Evolutionary conservation across 2,329 filamentous ascomycete species (phyloP).

Genomic region (Botrytis galanthina): DNA sequence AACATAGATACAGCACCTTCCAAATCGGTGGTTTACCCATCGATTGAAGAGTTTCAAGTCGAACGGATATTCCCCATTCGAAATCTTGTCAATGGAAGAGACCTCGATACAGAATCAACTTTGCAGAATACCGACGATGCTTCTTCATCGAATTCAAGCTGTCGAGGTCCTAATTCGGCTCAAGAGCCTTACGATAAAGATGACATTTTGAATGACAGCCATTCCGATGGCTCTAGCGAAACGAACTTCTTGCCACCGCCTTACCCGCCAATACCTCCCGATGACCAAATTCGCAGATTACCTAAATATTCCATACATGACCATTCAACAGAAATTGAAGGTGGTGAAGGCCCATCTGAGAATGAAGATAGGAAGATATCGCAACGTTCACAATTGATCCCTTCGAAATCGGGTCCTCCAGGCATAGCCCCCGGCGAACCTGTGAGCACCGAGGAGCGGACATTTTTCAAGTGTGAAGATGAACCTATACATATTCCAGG

Average conservation of each 20-base stretch:
- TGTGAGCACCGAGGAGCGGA: slow-evolving; percentile 13
- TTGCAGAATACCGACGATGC: background rate
- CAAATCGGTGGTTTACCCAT: slow-evolving; percentile 26
- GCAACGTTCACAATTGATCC: slow-evolving; percentile 25
- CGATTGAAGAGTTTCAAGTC: slow-evolving; percentile 25
- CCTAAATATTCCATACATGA: background rate
- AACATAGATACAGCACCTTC: slow-evolving; percentile 17
- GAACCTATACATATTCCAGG: slow-evolving; percentile 74
- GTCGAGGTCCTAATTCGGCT: background rate
- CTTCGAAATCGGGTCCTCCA: slow-evolving; percentile 26
- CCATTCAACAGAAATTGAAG: background rate
- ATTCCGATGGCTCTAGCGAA: slow-evolving; percentile 3
- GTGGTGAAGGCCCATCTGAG: background rate
- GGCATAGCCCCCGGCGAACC: slow-evolving; percentile 23
- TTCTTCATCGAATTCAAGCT: background rate
- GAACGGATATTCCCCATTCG: slow-evolving; percentile 34
- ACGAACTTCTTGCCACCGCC: slow-evolving; percentile 24
- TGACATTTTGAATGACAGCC: background rate
- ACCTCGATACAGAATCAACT: background rate
- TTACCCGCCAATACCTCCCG: slow-evolving; percentile 25
- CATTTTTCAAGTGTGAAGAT: slow-evolving; percentile 67
- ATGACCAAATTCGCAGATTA: slow-evolving; percentile 25
- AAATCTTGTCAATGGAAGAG: slow-evolving; percentile 24
- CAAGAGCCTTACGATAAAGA: background rate
- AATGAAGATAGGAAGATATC: slow-evolving; percentile 20